Base-by-base conservation (phyloP, 345 rosid species). In the Isatis tinctoria region DNA sequence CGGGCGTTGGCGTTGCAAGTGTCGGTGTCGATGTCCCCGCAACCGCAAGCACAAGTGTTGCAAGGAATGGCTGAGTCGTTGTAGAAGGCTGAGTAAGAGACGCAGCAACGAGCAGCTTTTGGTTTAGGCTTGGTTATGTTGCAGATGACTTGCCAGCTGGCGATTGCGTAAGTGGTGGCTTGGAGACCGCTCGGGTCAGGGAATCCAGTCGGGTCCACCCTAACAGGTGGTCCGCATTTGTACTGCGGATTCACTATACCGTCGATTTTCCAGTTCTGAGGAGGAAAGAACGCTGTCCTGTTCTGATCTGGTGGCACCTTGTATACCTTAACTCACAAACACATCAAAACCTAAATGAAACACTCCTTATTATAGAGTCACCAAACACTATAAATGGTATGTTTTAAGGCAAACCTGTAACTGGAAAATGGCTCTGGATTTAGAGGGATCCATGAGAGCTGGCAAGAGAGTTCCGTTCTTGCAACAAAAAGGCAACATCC, bases 31-130 rank as follows among this genome's bases (percentile, higher is more conserved):
- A 77, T 54, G 22, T 87, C 61, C 0, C 67, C 74, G 32, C 99
- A 95, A 5, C 99, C 99, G 22, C 99, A 95, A 32, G 99, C 97
- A 16, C 99, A 95, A 1, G 99, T 86, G 43, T 76, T 82, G 81
- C 99, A 95, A 0, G 99, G 99, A 28, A 95, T 81, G 12, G 83
- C 87, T 0, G 96, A 88, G 14, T 83, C 88, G 27, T 86, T 90
- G 82, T 90, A 95, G 47, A 82, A 95, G 18, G 99, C 99, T 9
- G 98, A 90, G 85, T 85, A 92, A 3, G 99, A 90, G 24, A 92
- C 99, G 18, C 99, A 95, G 44, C 98, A 95, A 28, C 81, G 78
- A 1, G 98, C 62, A 44, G 84, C 79, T 41, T 79, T 61, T 8
- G 71, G 69, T 79, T 88, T 87, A 3, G 97, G 94, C 24, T 75